Conservation (phyloP, 768 basidiomycete genomes). For the Solioccasus polychromus region DNA sequence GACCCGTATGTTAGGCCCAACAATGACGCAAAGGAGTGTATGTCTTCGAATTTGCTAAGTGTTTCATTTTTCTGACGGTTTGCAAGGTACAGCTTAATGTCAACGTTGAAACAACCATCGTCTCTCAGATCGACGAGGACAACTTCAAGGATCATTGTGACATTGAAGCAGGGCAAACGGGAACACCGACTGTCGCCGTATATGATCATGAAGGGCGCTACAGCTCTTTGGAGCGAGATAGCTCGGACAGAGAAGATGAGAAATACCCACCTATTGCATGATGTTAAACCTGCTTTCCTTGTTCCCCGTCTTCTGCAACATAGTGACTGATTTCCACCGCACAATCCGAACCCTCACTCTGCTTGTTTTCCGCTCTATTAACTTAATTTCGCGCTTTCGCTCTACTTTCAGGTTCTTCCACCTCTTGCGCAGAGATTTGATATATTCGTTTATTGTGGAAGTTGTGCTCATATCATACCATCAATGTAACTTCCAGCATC, state of each 20-base stretch:
- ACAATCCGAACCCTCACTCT: not conserved
- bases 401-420: too few species aligned
- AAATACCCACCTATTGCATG: slow-evolving; percentile 14
- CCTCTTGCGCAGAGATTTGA: too few species aligned
- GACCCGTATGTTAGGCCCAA: slow-evolving; percentile 23
- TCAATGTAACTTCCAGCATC: too few species aligned
- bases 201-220: slow-evolving; percentile 14
- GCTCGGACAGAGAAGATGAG: slow-evolving; percentile 15
- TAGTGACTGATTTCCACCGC: slow-evolving; percentile 5
- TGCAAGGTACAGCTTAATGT: slow-evolving; percentile 24
- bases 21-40: slow-evolving; percentile 21
- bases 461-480: too few species aligned
- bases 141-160: slow-evolving; percentile 22
- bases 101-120: slow-evolving; percentile 33
- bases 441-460: too few species aligned
- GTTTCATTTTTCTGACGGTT: not conserved
- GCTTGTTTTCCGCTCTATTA: not conserved
- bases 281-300: not conserved
- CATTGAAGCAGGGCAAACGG: slow-evolving; percentile 13
- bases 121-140: slow-evolving; percentile 30
- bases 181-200: slow-evolving; percentile 4
- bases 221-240: slow-evolving; percentile 15
- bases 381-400: not conserved
- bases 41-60: not conserved
- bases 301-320: slow-evolving; percentile 8